A percentile compares a stretch with the other conserved stretches of the same genome.
Conservation (phyloP, 805 yeast genomes). For the Zygoascus tannicola region DNA sequence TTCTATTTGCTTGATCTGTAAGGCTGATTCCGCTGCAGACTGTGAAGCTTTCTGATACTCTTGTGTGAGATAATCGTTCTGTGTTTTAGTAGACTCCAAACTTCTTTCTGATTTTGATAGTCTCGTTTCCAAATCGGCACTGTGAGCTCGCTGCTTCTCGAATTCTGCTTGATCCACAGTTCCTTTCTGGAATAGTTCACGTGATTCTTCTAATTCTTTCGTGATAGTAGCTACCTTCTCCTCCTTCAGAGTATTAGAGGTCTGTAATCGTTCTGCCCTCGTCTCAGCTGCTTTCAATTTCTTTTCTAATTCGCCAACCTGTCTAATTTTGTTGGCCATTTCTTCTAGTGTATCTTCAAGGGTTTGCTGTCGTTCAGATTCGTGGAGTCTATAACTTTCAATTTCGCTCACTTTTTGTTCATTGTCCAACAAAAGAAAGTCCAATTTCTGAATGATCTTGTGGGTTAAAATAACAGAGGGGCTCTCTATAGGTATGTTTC, state of each 20-base stretch:
- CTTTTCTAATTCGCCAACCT: conserved; percentile 33
- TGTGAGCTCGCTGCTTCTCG: conserved; percentile 33
- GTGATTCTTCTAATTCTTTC: conserved; percentile 23
- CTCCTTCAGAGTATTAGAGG: conserved; percentile 16
- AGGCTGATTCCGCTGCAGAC: conserved; percentile 23
- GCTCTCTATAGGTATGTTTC: background rate
- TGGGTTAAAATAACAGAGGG: conserved; percentile 43
- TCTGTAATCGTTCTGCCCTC: conserved; percentile 18
- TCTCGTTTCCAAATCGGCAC: conserved; percentile 39
- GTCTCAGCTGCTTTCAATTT: conserved; percentile 18
- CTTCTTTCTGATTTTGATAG: conserved; percentile 37
- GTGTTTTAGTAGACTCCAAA: conserved; percentile 42
- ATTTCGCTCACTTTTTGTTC: conserved; percentile 40
- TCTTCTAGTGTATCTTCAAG: conserved; percentile 36
- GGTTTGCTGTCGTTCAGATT: conserved; percentile 35
- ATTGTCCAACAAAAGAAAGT: conserved; percentile 37
- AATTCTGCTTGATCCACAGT: conserved; percentile 20
- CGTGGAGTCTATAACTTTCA: conserved; percentile 35
- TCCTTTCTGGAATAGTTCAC: conserved; percentile 20
- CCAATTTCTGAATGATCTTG: conserved; percentile 48
- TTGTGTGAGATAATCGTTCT: conserved; percentile 44
- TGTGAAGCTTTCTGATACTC: conserved; percentile 24
- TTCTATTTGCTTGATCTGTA: conserved; percentile 24
- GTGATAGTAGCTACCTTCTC: conserved; percentile 25
- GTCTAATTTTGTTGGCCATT: conserved; percentile 37